phyloP scores from a whole-genome alignment of 495 filamentous ascomycete species.

The Penicillium tannophilum region DNA sequence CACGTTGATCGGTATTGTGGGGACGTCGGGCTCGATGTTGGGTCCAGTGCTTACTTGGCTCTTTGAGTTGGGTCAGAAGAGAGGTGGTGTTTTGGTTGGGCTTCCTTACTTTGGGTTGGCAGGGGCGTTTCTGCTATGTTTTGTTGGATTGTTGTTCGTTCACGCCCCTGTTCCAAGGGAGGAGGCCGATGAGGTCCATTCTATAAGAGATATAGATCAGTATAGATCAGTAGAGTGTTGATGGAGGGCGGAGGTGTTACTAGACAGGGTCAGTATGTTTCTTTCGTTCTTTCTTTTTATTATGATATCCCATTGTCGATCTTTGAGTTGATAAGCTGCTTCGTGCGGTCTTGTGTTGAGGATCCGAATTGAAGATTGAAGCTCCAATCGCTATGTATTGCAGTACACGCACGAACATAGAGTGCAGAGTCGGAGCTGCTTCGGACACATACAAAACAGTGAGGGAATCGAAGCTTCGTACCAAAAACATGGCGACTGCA shows the following conservation, averaged over 20 bases:
- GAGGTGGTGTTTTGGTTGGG: constrained; percentile 2
- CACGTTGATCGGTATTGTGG: constrained; percentile 6
- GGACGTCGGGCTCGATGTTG: constrained; percentile 1
- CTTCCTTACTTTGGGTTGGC: constrained; percentile 6
- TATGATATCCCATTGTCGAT: neutral
- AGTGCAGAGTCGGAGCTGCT: no score
- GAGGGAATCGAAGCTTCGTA: no score
- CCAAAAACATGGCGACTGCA: no score
- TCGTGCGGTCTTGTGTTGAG: no score
- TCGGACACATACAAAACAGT: no score
- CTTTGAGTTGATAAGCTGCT: neutral
- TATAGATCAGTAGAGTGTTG: neutral
- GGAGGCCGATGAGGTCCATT: neutral
- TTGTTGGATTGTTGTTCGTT: constrained; percentile 3
- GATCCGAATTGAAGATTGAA: no score
- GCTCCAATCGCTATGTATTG: no score
- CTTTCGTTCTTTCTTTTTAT: neutral
- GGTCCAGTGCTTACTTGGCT: constrained; percentile 5
- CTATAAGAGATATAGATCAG: neutral
- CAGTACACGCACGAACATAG: no score
- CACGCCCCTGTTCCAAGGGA: neutral
- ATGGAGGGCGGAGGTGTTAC: neutral
- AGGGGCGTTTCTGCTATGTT: constrained; percentile 4
- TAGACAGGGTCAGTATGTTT: neutral
- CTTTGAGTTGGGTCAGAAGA: neutral